Evolutionary conservation across 169 alveolate genomes (phyloP).

Genomic region (Plasmodium gaboni): DNA sequence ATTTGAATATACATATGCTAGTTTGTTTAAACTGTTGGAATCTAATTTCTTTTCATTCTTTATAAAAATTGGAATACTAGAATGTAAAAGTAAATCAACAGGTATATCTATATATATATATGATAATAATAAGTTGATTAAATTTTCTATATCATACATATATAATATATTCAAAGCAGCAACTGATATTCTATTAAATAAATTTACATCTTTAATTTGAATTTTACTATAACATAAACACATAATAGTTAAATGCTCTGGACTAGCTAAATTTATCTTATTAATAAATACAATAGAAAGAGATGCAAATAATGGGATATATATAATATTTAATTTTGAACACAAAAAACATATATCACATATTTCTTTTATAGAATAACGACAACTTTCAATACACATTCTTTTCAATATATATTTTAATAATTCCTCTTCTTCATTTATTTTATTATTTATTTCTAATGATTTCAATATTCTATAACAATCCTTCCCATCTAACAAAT

Average conservation of each 20-base stretch:
- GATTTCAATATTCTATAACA: conserved; percentile 71
- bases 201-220: conserved; percentile 64
- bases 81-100: conserved; percentile 46
- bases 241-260: conserved; percentile 44
- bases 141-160: conserved; percentile 55
- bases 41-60: conserved; percentile 60
- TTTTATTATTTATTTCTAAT: conserved; percentile 51
- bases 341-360: conserved; percentile 73
- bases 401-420: conserved; percentile 23
- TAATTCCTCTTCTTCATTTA: conserved; percentile 50
- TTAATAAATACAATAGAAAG: conserved; percentile 61
- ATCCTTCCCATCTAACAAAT: conserved; percentile 60
- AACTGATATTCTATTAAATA: conserved; percentile 55
- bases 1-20: conserved; percentile 62
- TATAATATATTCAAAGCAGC: conserved; percentile 56
- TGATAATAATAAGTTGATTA: conserved; percentile 40
- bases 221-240: conserved; percentile 71
- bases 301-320: conserved; percentile 71
- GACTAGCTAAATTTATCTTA: conserved; percentile 65
- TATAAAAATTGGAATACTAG: conserved; percentile 46
- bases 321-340: conserved; percentile 41
- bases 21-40: conserved; percentile 34
- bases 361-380: conserved; percentile 69
- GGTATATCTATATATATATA: conserved; percentile 32
- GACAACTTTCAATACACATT: conserved; percentile 47